phyloP scores from a whole-genome alignment of 139 green algal species.

The Chlorella sp. region DNA sequence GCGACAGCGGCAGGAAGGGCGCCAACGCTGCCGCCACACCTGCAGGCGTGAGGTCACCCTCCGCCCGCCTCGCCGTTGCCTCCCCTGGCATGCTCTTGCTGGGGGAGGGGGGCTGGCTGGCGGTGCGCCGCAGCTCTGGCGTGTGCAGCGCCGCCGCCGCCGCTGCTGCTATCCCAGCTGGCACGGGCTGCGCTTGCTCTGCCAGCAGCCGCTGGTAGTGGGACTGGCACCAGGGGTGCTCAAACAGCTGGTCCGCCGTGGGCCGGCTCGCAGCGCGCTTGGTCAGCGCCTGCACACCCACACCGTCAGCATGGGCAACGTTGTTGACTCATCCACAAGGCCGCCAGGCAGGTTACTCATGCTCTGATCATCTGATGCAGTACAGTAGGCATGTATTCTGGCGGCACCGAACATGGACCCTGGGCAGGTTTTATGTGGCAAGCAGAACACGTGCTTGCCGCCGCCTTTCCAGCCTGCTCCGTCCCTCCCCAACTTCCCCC shows the following conservation, averaged over 20 bases:
- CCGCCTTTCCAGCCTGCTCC: too few species aligned
- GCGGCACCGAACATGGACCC: too few species aligned
- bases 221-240: slow-evolving; percentile 6
- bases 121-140: slow-evolving; percentile 26
- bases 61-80: neutral
- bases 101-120: slow-evolving; percentile 27
- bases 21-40: slow-evolving; percentile 7
- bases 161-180: neutral
- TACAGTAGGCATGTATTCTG: too few species aligned
- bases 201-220: neutral
- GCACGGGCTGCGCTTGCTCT: neutral
- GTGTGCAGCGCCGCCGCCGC: neutral
- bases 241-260: slow-evolving; percentile 12
- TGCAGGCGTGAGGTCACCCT: neutral
- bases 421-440: too few species aligned
- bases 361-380: neutral
- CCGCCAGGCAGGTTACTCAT: neutral
- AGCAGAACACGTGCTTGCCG: too few species aligned
- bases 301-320: neutral
- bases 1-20: slow-evolving; percentile 31
- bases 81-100: slow-evolving; percentile 26
- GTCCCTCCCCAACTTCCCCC: neutral
- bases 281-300: slow-evolving; percentile 14
- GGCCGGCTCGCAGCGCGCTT: slow-evolving; percentile 22
- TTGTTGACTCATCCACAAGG: too few species aligned